Percentiles rank a stretch among this genome's conserved stretches.
Evolutionary conservation across 1,284 basidiomycete species (phyloP).

Genomic region (Taiwanofungus camphoratus): DNA sequence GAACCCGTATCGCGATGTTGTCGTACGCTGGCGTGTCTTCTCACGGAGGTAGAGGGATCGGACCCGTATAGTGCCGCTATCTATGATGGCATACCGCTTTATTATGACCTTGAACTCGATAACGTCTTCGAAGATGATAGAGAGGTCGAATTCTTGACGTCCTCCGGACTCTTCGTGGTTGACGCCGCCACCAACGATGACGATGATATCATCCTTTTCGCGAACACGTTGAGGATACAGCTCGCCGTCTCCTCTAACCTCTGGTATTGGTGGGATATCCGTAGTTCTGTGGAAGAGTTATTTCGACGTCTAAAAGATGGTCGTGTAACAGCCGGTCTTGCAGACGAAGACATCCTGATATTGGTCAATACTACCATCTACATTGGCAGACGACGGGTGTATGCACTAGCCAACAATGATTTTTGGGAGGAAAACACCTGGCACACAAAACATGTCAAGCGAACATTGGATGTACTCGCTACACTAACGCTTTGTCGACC

Average conservation of each 20-base stretch:
- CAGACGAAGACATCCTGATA: neutral
- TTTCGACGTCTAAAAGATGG: neutral
- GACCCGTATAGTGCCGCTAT: neutral
- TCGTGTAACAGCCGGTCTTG: neutral
- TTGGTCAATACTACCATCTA: neutral
- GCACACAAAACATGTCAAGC: neutral
- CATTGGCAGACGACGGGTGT: too few relatives aligned
- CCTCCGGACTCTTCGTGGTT: neutral
- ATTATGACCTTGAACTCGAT: neutral
- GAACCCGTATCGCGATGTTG: neutral
- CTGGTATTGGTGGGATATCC: neutral
- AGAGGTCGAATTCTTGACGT: neutral
- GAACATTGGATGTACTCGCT: neutral
- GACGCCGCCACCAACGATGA: neutral
- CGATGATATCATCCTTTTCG: neutral
- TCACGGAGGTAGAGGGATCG: neutral
- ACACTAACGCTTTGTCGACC: neutral
- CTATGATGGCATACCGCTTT: neutral
- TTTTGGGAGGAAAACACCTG: neutral
- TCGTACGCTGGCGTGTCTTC: neutral
- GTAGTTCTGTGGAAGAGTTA: neutral
- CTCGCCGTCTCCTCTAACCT: neutral
- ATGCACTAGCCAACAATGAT: too few relatives aligned
- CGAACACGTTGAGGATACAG: neutral
- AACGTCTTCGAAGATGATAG: neutral